Evolutionary conservation across 2,329 filamentous ascomycete genomes (phyloP), one percentile per base, ranked within the genome.

Genomic region (Ceratocystis eucalypticola): DNA sequence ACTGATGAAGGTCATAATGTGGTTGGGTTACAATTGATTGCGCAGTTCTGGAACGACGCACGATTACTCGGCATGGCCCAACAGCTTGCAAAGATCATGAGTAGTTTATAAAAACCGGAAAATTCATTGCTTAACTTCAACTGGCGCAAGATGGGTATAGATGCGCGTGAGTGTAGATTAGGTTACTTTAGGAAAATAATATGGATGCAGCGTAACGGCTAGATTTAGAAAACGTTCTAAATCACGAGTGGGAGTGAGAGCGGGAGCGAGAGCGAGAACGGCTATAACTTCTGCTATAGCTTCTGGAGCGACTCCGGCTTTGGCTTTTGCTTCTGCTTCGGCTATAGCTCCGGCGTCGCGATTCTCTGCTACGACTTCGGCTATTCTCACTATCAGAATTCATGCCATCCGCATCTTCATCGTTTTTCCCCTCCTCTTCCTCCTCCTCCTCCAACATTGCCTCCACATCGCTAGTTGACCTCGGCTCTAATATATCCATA

Each of bases 401-500:
- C 68, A 64, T 72, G 12, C 48, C 69, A 37, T 71, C 69, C 3
- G 70, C 71, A 1, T 72, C 69, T 15, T 71, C 70, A 30, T 74
- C 70, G 50, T 73, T 73, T 6, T 73, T 74, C 46, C 75, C 73
- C 5, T 73, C 72, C 28, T 76, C 77, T 2, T 79, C 80, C 0
- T 83, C 82, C 1, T 82, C 82, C 50, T 85, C 84, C 65, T 84
- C 83, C 61, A 90, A 75, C 70, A 91, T 73, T 69, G 86, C 86
- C 70, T 93, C 89, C 66, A 93, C 80, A 70, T 91, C 90, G 1
- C 88, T 90, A 68, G 97, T 75, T 45, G 91, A 86, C 70, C 93
- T 83, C 62, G 91, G 88, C 73, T 96, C 93, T 72, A 99, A 73
- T 72, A 92, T 76, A 70, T 96, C 94, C 74, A 96, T 73, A 74